Evolutionary conservation across 768 basidiomycete genomes (phyloP), one percentile per base, ranked within the genome.

Genomic region (Leccinum fibrillosum): DNA sequence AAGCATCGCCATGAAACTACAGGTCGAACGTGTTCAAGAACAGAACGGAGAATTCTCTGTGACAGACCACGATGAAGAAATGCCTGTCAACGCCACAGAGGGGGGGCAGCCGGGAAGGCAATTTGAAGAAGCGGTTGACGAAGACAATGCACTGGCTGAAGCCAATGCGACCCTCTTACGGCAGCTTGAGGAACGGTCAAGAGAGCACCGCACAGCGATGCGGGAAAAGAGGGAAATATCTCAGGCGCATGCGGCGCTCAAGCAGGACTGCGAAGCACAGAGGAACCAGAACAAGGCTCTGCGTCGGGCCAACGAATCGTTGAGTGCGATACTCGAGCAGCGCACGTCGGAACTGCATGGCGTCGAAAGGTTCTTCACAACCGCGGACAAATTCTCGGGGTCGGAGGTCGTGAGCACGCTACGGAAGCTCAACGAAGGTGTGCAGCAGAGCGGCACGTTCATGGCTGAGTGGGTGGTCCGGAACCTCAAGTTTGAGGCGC

Each of bases 381-480:
- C 72, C 39, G 74, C 71, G 5, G 79, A 82, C 58, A 49, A 64
- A 1, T 68, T 75, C 42, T 77, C 82, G 0, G 75, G 74, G 11
- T 75, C 75, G 12, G 82, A 85, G 34, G 75, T 83, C 7, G 66
- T 76, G 30, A 62, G 65, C 8, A 72, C 76, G 58, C 65, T 84
- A 4, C 72, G 75, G 37, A 70, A 68, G n/a, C 64, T 84, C 37
- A 80, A 83, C 59, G 65, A 76, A 17, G 76, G 76, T 56, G 78
- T 82, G 19, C 76, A 72, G 48, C 80, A 83, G 58, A 73, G 70
- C 15, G 74, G 78, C 9, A 75, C 78, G 0, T 72, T 69, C 32
- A 74, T 83, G 51, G 75, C 79, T 6, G 79, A 82, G 55, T 63
- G 75, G 53, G 70, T 77, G 15, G 71, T 77, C 4, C 78, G 80